Evolutionary conservation across 495 filamentous ascomycete genomes (phyloP), one percentile per base, ranked within the genome.

Genomic region (Parmelia sp.): DNA sequence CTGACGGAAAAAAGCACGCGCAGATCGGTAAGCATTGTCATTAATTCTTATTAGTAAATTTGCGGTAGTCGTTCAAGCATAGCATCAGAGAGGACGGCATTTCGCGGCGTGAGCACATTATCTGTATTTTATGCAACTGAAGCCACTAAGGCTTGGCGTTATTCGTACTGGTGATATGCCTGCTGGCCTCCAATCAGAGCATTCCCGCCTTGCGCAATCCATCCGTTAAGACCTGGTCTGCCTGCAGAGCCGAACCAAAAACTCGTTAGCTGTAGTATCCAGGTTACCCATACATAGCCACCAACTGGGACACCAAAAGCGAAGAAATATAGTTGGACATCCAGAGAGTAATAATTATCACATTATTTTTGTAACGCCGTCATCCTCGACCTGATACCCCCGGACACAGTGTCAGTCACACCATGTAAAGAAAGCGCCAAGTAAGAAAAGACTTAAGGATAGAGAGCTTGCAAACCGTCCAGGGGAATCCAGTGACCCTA

Each of bases 311-410:
- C 23, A 60, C 69, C 65, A 55, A 66, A 72, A 69, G 67, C 51
- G 71, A 72, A 69, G 65, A 68, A 57, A 62, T 49, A 17, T 35
- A 42, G 25, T 63, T 69, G 61, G 62, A 66, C 51, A 66, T 57
- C 58, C 35, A 58, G 57, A 70, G 65, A 69, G 69, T 65, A 62
- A 40, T 25, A 59, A 64, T 69, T 60, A 76, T 83, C 89, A 95
- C 90, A 92, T 91, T 78, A 97, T 90, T 82, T 92, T 96, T 68
- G 91, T 94, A 75, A 97, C 86, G 74, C 81, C 80, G 75, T 96
- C 92, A 80, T 95, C 92, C 80, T 95, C 91, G 79, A 94, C 90
- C 92, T 96, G 86, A 79, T 74, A 80, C 76, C 71, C 25, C 39
- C 57, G 39, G 42, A 29, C 19, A 58, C 31, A 17, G 23, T 33